Base-by-base conservation (phyloP, 1,139 yeast genomes). In the Pichia sp. region DNA sequence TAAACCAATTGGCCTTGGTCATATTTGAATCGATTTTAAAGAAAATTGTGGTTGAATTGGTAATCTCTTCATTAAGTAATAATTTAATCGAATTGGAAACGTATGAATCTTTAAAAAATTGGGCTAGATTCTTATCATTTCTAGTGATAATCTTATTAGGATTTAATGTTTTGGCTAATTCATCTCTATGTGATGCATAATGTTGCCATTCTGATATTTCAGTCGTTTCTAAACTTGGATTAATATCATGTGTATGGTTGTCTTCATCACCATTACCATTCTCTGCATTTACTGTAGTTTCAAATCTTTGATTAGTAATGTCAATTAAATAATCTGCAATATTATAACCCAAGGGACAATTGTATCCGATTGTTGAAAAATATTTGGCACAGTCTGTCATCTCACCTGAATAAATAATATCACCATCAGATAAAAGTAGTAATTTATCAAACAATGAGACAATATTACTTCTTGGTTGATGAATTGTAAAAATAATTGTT, bases 401-500 rank as follows among this genome's bases (percentile, higher is more conserved):
- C 22, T 82, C 86, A 16, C 98, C 98, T 0, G 96, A 86, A 62
- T 85, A 92, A 1, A 90, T 83, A 63, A 88, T 70, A 57, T 82
- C 82, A 52, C 98, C 98, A 54, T 84, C 84, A 38, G 96, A 86
- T 47, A 92, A 72, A 44, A 92, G 69, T 2, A 92, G 66, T 47
- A 92, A 73, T 56, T 84, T 83, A 63, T 90, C 97, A 67, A 92
- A 92, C 48, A 88, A 69, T 0, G 96, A 81, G 27, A 92, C 97
- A 62, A 92, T 90, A 59, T 92, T 92, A 53, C 96, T 87, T 62
- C 98, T 77, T n/a, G 98, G 98, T 63, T 92, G 98, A 68, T 92
- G 98, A 55, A 92, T 92, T 0, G 98, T 88, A 62, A 92, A 84
- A 1, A 92, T 80, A 43, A 92, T 82, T 0, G 98, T 90, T 62